Base-by-base conservation (phyloP, 139 green algal genomes). In the Pleodorina starrii region DNA sequence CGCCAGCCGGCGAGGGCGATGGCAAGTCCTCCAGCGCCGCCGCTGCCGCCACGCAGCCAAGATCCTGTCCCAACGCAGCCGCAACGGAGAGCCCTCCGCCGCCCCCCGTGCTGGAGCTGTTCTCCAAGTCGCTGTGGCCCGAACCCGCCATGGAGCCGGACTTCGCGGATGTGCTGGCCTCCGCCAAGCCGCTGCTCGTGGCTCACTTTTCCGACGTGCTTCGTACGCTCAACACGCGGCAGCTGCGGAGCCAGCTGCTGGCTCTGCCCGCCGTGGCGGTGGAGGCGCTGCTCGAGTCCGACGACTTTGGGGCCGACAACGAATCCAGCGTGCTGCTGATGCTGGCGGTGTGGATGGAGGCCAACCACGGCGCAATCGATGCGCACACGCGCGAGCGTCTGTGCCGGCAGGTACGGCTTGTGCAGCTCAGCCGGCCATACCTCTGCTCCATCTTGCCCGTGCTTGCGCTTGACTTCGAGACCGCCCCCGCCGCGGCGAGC, bases 251-350 rank as follows among this genome's bases (percentile, higher is more conserved):
- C 14, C 60, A 77, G 29, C 17, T 66, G 17, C 44, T 78, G 27
- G 12, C 48, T 5, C 60, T 87, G n/a, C 81, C 81, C 5, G 60
- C 60, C 0, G 44, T 29, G 36, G 60, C 50, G 9, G 7, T 87
- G 60, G 60, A 78, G 81, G 81, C 32, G 29, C 63, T 87, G 43
- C 81, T 87, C 16, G 42, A 63, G 32, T 78, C 50, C 1, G 81
- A 87, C 60, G 60, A 77, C 43, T 66, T 78, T 16, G 60, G 60
- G 32, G 63, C 81, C 32, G 81, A 87, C 81, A 42, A 23, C 43
- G 81, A 87, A 43, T 46, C 60, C 60, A 87, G 60, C 21, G 29
- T 87, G 19, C n/a, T 87, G 27, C 32, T 77, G 43, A 29, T 87
- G 43, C 42, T 87, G n/a, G 81, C 60, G 5, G 40, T 21, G 1